Percentiles rank a stretch among this genome's conserved stretches.
Evolutionary conservation across 2,329 filamentous ascomycete species (phyloP).

Genomic region (Leptoxyphium fumago): DNA sequence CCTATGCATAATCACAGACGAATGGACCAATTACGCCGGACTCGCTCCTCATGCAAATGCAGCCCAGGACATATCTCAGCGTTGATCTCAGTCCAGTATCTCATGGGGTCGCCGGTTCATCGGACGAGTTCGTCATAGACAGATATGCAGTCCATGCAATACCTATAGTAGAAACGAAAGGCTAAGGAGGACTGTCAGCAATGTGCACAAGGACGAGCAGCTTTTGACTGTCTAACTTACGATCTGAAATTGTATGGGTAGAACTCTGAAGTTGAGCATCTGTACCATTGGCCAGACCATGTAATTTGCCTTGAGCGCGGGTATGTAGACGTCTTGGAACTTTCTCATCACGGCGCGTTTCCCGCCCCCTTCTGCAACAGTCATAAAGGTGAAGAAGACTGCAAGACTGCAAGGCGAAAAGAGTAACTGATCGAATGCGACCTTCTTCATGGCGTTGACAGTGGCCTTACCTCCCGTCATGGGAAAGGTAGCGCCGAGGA

Average conservation of each 20-base stretch:
- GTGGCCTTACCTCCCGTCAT: conserved; percentile 44
- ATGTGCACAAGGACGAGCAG: neutral
- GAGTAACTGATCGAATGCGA: conserved; percentile 81
- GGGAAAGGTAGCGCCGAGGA: conserved; percentile 69
- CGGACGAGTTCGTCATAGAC: conserved; percentile 75
- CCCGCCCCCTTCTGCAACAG: conserved; percentile 81
- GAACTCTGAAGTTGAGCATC: conserved; percentile 87
- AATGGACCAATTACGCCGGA: no score
- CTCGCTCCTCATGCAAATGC: no score
- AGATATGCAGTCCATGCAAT: conserved; percentile 98
- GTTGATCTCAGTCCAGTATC: neutral
- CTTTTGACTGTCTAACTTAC: conserved; percentile 42
- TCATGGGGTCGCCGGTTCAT: conserved; percentile 37
- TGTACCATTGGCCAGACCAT: conserved; percentile 92
- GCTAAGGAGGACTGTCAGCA: conserved; percentile 36
- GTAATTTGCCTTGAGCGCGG: conserved; percentile 90
- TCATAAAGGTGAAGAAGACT: conserved; percentile 93
- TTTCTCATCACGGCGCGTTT: conserved; percentile 66
- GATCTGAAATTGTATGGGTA: conserved; percentile 92
- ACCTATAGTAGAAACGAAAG: conserved; percentile 88
- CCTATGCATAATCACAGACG: no score
- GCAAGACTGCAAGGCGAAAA: conserved; percentile 83
- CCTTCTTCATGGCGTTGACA: conserved; percentile 70
- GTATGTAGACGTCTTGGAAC: conserved; percentile 84
- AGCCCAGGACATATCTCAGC: no score